Conservation (phyloP, 352 stramenopile genomes). For the Phytopythium oedochilum region DNA sequence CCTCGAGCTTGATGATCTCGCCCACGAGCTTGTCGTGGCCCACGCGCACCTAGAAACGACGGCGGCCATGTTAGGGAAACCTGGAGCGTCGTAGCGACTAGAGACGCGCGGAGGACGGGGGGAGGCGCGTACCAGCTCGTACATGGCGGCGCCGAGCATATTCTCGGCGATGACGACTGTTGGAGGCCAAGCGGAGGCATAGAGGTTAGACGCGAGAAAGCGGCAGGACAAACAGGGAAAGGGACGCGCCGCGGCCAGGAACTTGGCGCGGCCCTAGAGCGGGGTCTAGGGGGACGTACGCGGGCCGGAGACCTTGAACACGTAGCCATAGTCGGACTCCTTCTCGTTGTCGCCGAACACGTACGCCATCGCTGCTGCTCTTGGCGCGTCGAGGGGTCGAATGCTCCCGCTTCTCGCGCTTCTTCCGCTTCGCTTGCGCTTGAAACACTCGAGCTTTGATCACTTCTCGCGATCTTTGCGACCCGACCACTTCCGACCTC, state of each 20-base stretch:
- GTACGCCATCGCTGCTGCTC: conserved; percentile 45
- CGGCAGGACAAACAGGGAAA: too few species aligned
- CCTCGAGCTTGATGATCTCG: conserved; percentile 99
- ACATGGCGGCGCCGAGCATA: conserved; percentile 99
- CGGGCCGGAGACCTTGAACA: conserved; percentile 99
- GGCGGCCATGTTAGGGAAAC: too few species aligned
- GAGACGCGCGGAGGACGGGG: not conserved
- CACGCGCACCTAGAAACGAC: conserved; percentile 92
- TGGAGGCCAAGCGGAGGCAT: too few species aligned
- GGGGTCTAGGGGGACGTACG: conserved; percentile 46
- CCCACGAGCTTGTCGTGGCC: conserved; percentile 99
- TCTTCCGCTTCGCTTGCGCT: not conserved
- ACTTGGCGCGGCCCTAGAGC: not conserved
- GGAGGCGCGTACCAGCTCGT: conserved; percentile 71
- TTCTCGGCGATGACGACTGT: conserved; percentile 98
- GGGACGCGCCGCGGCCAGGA: not conserved
- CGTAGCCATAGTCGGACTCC: conserved; percentile 97
- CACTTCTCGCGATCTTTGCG: conserved; percentile 31
- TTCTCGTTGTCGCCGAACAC: conserved; percentile 86
- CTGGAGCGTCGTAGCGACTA: too few species aligned
- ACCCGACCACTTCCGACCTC: conserved; percentile 8
- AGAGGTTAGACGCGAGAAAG: too few species aligned
- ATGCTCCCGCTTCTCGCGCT: conserved; percentile 14
- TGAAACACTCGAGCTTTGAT: conserved; percentile 6
- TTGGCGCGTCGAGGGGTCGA: not conserved